Base-by-base conservation (phyloP, 805 yeast genomes). In the Wickerhamomyces mucosus region DNA sequence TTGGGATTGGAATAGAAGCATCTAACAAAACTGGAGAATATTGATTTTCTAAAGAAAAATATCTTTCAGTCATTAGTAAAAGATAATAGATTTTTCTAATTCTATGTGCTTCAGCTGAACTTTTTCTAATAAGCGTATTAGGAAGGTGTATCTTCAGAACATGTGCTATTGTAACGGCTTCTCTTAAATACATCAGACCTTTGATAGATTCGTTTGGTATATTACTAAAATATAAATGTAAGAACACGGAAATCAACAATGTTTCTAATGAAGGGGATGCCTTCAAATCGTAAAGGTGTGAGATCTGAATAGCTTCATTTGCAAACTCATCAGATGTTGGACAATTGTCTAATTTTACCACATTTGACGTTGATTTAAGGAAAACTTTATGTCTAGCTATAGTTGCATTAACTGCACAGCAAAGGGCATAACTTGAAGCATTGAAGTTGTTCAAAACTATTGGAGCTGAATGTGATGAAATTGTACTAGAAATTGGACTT, bases 341-440 rank as follows among this genome's bases (percentile, higher is more conserved):
- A 21, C 41, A 42, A 29, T 38, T 36, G 15, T 40, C 42, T 15
- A 43, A 28, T 16, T 33, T 38, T 6, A 37, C 23, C n/a, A 40
- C 27, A 15, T 33, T 34, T 4, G 36, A 32, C 2, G 49, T 33
- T 1, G 50, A 45, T 28, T 39, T 43, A 20, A 46, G 30, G 36
- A 45, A 45, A 28, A 39, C 37, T 30, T 39, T 37, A 18, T 44
- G 45, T 18, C 48, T 34, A 3, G 45, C 41, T 11, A 43, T 39
- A 18, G 42, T 40, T 4, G 51, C 48, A 34, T 46, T 42, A 3
- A 46, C 39, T 3, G 51, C 39, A 37, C 51, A 46, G 4, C 41
- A 34, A 10, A 45, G 28, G 2, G 41, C 45, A 13, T 45, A 46
- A 16, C 34, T 40, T 23, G 40, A 37, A 9, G 43, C 45, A 21